Evolutionary conservation across 2,329 filamentous ascomycete genomes (phyloP).

Genomic region (Mycosphaerella arachidis): DNA sequence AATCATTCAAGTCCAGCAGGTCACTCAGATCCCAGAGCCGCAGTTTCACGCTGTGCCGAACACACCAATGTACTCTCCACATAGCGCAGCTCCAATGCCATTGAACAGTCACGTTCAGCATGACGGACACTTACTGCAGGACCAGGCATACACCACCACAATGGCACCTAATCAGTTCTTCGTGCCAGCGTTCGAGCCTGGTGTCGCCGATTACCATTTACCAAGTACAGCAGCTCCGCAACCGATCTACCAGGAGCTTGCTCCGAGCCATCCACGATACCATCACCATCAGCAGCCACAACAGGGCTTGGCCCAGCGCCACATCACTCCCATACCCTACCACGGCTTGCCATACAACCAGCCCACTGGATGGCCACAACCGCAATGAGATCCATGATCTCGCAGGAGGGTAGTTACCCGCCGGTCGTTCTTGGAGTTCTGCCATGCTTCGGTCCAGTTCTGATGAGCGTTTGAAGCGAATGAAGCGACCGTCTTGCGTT

Average conservation of each 20-base stretch:
- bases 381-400: neutral
- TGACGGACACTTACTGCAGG: neutral
- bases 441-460: neutral
- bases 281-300: slow-evolving; percentile 6
- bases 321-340: slow-evolving; percentile 12
- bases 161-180: slow-evolving; percentile 16
- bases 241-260: neutral
- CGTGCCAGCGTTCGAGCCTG: slow-evolving; percentile 11
- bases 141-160: slow-evolving; percentile 3
- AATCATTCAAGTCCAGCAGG: slow-evolving; percentile 16
- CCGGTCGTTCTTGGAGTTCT: neutral
- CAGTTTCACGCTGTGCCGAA: slow-evolving; percentile 20
- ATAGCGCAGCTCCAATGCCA: slow-evolving; percentile 9
- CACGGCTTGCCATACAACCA: slow-evolving; percentile 10
- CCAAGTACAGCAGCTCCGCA: neutral
- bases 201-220: slow-evolving; percentile 11
- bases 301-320: slow-evolving; percentile 7
- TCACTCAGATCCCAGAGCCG: slow-evolving; percentile 19
- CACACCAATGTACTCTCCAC: slow-evolving; percentile 17
- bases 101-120: slow-evolving; percentile 8
- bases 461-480: slow-evolving; percentile 16
- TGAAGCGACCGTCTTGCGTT: neutral
- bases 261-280: slow-evolving; percentile 1
- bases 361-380: slow-evolving; percentile 2
- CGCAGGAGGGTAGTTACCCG: neutral